Evolutionary conservation across 306 rosid genomes (phyloP), one percentile per base, ranked within the genome.

Genomic region (Citrullus mucosospermus): DNA sequence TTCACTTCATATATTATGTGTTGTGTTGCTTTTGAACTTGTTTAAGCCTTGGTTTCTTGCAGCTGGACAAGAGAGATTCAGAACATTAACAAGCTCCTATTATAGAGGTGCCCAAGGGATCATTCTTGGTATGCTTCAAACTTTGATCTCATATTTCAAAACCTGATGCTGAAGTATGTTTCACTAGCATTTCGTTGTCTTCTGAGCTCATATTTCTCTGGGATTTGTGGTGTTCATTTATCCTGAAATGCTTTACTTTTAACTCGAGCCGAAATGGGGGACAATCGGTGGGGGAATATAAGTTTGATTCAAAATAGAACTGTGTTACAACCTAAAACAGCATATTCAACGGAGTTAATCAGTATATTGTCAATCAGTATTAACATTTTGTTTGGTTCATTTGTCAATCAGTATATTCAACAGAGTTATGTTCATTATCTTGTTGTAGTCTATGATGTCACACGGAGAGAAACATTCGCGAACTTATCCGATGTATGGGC

Each of bases 31-130:
- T 51, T 34, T 74, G 62, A 43, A 44, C 41, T 76, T 77, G 34
- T 38, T 6, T 39, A 22, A 60, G 70, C 65, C 57, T 18, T 36
- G 43, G 79, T 86, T 34, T 85, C 39, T 82, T 91, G 90, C 93
- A 95, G 98, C 98, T 82, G 98, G 97, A 18, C 98, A 95, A 83
- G 98, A 95, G 83, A 91, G 96, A 81, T 95, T 92, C 87, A 88
- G 98, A 87, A 95, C 98, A 5, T 84, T 92, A 78, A 92, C 97
- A 50, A 92, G 96, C 77, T 91, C 98, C 79, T 95, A 92, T 85
- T 95, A 95, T 55, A 84, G 98, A 86, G 94, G 95, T 72, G 98
- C 97, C 1, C 98, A 95, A 57, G 98, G 98, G 76, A 89, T 95
- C 80, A 88, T 95, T 88, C 96, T 95, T 44, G 98, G 98, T 95